A percentile compares a stretch with the other conserved stretches of the same genome.
Conservation (phyloP, 768 basidiomycete genomes). For the Boletus rubroflammeus region DNA sequence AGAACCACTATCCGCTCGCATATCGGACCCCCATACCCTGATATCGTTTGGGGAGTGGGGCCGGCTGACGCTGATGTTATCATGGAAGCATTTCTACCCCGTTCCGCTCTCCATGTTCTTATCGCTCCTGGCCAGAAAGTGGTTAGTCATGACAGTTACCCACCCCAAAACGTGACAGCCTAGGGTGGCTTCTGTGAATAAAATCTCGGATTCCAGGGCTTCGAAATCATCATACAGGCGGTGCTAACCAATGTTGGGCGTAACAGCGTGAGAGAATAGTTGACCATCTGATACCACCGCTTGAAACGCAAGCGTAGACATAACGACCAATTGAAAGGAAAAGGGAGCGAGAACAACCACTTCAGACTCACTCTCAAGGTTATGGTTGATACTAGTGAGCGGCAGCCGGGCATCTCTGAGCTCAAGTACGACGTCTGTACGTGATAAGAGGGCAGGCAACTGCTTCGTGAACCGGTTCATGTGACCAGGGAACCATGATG, state of each 20-base stretch:
- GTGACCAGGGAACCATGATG: conserved; percentile 96
- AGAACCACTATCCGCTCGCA: conserved; percentile 89
- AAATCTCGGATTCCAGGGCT: conserved; percentile 6
- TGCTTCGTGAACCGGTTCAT: conserved; percentile 85
- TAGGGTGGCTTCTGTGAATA: conserved; percentile 9
- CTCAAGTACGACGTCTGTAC: conserved; percentile 91
- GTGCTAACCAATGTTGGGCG: conserved; percentile 12
- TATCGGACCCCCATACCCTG: conserved; percentile 32
- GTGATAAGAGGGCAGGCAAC: conserved; percentile 71
- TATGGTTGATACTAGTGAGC: conserved; percentile 88
- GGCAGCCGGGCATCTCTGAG: conserved; percentile 91
- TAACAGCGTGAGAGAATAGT: conserved; percentile 22
- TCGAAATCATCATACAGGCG: conserved; percentile 13
- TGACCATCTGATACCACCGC: conserved; percentile 14
- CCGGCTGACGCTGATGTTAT: conserved; percentile 34
- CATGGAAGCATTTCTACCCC: conserved; percentile 52
- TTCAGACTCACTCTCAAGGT: conserved; percentile 67
- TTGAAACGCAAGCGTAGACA: conserved; percentile 4
- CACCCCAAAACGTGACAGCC: conserved; percentile 10
- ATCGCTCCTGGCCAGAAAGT: conserved; percentile 47
- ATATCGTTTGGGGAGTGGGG: background rate
- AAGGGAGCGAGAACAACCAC: background rate
- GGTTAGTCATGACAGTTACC: conserved; percentile 16
- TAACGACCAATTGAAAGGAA: background rate
- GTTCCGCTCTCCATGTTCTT: conserved; percentile 64